Conservation (phyloP, 345 rosid genomes). For the Orychophragmus violaceus region DNA sequence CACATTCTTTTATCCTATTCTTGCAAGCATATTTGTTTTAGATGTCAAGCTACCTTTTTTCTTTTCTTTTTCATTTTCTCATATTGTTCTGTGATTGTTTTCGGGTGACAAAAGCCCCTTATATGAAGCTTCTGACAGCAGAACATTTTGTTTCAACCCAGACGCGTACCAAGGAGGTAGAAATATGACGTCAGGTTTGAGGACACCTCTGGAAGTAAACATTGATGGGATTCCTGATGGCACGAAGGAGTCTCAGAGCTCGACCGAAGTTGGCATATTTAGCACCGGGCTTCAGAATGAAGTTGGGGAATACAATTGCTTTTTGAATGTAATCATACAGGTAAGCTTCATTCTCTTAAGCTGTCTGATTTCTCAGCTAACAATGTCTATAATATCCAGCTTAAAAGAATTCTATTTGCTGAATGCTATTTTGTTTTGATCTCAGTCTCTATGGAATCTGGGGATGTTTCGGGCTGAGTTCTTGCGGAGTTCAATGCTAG, state of each 20-base stretch:
- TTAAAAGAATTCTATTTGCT: neutral
- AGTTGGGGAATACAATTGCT: conserved; percentile 96
- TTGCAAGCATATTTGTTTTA: neutral
- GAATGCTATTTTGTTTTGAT: conserved; percentile 8
- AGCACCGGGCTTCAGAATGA: conserved; percentile 93
- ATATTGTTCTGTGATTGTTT: conserved; percentile 5
- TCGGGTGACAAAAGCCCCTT: neutral
- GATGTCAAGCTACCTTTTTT: neutral
- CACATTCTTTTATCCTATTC: neutral
- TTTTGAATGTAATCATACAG: conserved; percentile 97
- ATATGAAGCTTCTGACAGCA: conserved; percentile 6
- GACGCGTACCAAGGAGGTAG: conserved; percentile 61
- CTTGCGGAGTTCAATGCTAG: conserved; percentile 58
- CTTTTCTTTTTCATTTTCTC: neutral
- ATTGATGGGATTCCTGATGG: conserved; percentile 32
- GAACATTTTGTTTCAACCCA: conserved; percentile 32
- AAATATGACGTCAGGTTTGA: conserved; percentile 38
- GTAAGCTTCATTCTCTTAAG: conserved; percentile 31
- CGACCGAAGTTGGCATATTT: conserved; percentile 36
- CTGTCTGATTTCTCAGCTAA: neutral
- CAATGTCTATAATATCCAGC: neutral
- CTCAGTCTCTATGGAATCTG: conserved; percentile 93
- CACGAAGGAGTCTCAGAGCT: conserved; percentile 25
- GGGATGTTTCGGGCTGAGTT: conserved; percentile 74
- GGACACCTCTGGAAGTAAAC: conserved; percentile 33